phyloP scores from a whole-genome alignment of 768 basidiomycete genomes.

The Termitomyces titanicus region DNA sequence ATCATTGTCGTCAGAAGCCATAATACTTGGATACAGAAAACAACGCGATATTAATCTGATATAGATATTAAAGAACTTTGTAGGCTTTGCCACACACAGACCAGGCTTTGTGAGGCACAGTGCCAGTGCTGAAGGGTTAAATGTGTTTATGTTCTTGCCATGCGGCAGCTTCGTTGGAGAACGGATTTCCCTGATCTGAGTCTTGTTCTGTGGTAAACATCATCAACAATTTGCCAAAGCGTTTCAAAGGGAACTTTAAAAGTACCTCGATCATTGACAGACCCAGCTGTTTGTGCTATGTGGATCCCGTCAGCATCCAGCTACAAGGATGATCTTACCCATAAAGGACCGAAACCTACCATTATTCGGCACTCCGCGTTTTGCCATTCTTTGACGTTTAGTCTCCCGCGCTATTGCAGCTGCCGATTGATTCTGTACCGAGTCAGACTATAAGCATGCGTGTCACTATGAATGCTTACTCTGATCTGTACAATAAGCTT shows the following conservation, averaged over 20 bases:
- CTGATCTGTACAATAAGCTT: background rate
- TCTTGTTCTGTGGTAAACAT: background rate
- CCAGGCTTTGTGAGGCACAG: too few species aligned
- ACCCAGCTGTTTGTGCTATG: background rate
- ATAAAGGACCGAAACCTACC: background rate
- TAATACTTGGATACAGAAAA: too few species aligned
- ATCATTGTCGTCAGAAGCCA: too few species aligned
- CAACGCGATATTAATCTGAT: too few species aligned
- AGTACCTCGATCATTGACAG: background rate
- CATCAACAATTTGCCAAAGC: background rate
- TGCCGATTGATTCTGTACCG: background rate
- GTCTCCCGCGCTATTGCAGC: background rate
- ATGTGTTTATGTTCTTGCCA: background rate
- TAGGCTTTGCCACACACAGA: too few species aligned
- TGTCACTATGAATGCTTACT: too few species aligned
- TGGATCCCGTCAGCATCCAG: background rate
- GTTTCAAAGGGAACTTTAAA: background rate
- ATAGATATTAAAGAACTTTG: too few species aligned
- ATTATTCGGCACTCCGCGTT: background rate
- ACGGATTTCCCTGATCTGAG: background rate
- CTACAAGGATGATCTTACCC: background rate
- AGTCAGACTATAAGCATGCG: background rate
- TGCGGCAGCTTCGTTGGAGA: background rate
- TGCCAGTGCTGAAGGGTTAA: background rate
- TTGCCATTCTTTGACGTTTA: background rate